Base-by-base conservation (phyloP, 2,329 filamentous ascomycete species). In the Neofusicoccum kwambonambiense region DNA sequence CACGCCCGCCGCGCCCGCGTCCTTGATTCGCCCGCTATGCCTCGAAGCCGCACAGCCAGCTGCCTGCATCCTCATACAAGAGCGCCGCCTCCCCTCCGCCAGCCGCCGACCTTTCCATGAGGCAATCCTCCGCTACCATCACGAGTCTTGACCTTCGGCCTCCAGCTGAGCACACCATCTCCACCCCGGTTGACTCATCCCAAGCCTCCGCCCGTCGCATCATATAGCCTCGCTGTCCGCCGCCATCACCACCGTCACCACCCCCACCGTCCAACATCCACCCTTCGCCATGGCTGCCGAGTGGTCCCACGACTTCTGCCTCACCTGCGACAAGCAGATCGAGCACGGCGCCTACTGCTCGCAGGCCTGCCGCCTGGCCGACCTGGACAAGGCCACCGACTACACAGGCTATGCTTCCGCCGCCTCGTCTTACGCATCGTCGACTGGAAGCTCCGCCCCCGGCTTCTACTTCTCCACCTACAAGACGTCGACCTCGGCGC, bases 251-350 rank as follows among this genome's bases (percentile, higher is more conserved):
- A 45, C 31, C 31, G n/a, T 4, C 11, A 31, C 45, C 47, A 15
- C 37, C 45, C n/a, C 4, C 9, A n/a, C 8, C 39, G 9, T 34
- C 22, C 34, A 19, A 17, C 27, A 31, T 31, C 39, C 19, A 15
- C n/a, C 54, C 68, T 61, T 54, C 67, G 65, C 56, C 64, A 79
- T 78, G 77, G 70, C 76, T 70, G 75, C 75, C 68, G 73, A 77
- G 62, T 97, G 93, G 92, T 91, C 91, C 72, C 91, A 90, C 78
- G 90, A 96, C 79, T 97, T 92, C 86, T 97, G 93, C 84, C 88
- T 97, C 72, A 89, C 90, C 82, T 97, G 93, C 83, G 93, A 97
- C 81, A 90, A 90, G 81, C 91, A 96, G 80, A 93, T 90, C 67
- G 86, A 91, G 64, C 77, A 79, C 67, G 89, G 89, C 67, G 88